Percentiles rank a stretch among this genome's conserved stretches.
Evolutionary conservation across 768 basidiomycete species (phyloP).

Genomic region (Tricholoma saponaceum): DNA sequence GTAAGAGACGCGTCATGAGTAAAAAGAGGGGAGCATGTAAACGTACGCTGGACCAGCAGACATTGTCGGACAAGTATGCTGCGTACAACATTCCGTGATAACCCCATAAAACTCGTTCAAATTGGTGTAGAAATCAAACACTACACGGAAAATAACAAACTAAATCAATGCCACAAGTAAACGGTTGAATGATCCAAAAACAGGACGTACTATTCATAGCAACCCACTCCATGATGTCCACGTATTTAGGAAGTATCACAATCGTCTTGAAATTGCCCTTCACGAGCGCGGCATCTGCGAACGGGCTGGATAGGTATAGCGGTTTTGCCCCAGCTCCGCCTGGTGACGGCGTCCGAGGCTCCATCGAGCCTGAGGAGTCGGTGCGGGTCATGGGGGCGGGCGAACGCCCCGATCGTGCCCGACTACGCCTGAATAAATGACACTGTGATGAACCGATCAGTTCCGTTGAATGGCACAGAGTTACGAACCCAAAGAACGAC

Average conservation of each 20-base stretch:
- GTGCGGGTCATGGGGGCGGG: slow-evolving; percentile 29
- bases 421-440: slow-evolving; percentile 23
- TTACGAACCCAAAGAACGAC: slow-evolving; percentile 32
- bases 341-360: slow-evolving; percentile 31
- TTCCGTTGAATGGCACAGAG: not conserved
- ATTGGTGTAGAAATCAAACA: slow-evolving; percentile 97
- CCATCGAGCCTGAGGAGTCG: slow-evolving; percentile 26
- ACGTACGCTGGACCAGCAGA: slow-evolving; percentile 74
- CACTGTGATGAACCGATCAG: slow-evolving; percentile 11
- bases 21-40: slow-evolving; percentile 23
- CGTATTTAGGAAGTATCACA: slow-evolving; percentile 92
- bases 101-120: slow-evolving; percentile 96
- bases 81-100: slow-evolving; percentile 89
- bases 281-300: slow-evolving; percentile 91
- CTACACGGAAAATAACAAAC: slow-evolving; percentile 35
- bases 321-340: slow-evolving; percentile 46
- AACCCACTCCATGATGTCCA: slow-evolving; percentile 96
- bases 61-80: slow-evolving; percentile 89
- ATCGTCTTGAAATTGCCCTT: slow-evolving; percentile 99
- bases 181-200: not conserved
- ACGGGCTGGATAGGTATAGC: slow-evolving; percentile 89
- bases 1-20: not conserved
- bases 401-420: slow-evolving; percentile 31
- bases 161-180: not conserved
- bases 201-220: slow-evolving; percentile 79